A percentile compares a stretch with the other conserved stretches of the same genome.
phyloP scores from a whole-genome alignment of 1,284 basidiomycete species.

The Apiotrichum veenhuisii region DNA sequence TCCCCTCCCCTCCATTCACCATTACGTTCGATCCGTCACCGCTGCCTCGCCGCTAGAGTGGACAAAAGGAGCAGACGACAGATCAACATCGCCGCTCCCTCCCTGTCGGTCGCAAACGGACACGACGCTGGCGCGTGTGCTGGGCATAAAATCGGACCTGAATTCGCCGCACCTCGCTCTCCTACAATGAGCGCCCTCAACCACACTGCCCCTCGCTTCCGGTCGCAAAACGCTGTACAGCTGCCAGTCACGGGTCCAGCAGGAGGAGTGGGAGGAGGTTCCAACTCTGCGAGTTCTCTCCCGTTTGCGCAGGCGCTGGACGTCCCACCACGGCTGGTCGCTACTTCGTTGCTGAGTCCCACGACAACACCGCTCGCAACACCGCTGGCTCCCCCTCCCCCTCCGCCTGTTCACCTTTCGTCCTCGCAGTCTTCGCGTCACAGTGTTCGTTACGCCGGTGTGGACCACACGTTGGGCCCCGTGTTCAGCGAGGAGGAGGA shows the following conservation, averaged over 20 bases:
- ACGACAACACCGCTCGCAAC: conserved; percentile 12
- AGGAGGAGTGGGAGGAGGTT: neutral
- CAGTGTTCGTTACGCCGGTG: conserved; percentile 24
- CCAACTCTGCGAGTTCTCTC: neutral
- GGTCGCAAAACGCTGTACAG: conserved; percentile 5
- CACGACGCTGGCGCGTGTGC: neutral
- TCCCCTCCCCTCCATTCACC: too few species aligned
- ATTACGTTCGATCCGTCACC: neutral
- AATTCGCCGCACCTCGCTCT: neutral
- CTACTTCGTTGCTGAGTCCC: conserved; percentile 8
- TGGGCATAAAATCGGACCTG: neutral
- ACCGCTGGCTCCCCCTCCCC: conserved; percentile 14
- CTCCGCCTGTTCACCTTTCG: conserved; percentile 12
- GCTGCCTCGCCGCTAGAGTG: too few species aligned
- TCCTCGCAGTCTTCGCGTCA: conserved; percentile 10
- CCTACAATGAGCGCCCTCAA: conserved; percentile 19
- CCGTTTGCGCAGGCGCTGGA: conserved; percentile 11
- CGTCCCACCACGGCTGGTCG: conserved; percentile 15
- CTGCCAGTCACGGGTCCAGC: too few species aligned
- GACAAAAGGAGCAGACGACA: too few species aligned
- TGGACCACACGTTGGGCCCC: conserved; percentile 42
- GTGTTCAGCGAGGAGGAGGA: conserved; percentile 45
- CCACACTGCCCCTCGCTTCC: conserved; percentile 20
- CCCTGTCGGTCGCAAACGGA: neutral
- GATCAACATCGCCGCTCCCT: too few species aligned